Base-by-base conservation (phyloP, 169 alveolate genomes). In the Plasmodium adleri region DNA sequence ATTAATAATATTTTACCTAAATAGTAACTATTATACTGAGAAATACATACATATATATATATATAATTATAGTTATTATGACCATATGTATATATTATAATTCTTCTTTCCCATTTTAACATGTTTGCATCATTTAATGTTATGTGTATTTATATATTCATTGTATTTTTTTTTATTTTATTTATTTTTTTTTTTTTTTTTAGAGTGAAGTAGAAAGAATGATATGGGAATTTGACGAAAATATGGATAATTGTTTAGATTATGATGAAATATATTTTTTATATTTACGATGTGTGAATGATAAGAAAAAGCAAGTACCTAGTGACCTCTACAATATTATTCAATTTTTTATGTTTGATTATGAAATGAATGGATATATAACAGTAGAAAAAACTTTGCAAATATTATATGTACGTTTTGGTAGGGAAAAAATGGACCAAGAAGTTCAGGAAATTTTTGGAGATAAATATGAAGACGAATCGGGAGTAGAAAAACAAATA, bases 301-400 rank as follows among this genome's bases (percentile, higher is more conserved):
- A 76, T 58, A 76, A 76, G 39, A 76, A 76, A 59, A 76, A 76
- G 59, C 89, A 76, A 66, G 52, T 76, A 8, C 89, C 89, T 12
- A 76, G 89, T 76, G 89, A 76, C 62, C 52, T 76, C 63, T 76
- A 76, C 58, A 76, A 76, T 71, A 76, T 76, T 50, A 76, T 76
- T 76, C 89, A 76, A 39, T 76, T 76, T 64, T 76, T 76, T 59
- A 76, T 76, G 89, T 76, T 76, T 68, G 89, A 76, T 24, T 76
- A 76, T 59, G 89, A 76, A 76, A 76, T 76, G 89, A 76, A 76
- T 76, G 89, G 89, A 39, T 76, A 76, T 45, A 76, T 76, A 76
- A 76, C 89, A 64, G 89, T 76, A 17, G 89, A 76, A 68, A 76
- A 76, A 76, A 76, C 89, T 2, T 58, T 76, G 22, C 89, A 76